Conservation (phyloP, 2,329 filamentous ascomycete species). For the Talaromyces islandicus region DNA sequence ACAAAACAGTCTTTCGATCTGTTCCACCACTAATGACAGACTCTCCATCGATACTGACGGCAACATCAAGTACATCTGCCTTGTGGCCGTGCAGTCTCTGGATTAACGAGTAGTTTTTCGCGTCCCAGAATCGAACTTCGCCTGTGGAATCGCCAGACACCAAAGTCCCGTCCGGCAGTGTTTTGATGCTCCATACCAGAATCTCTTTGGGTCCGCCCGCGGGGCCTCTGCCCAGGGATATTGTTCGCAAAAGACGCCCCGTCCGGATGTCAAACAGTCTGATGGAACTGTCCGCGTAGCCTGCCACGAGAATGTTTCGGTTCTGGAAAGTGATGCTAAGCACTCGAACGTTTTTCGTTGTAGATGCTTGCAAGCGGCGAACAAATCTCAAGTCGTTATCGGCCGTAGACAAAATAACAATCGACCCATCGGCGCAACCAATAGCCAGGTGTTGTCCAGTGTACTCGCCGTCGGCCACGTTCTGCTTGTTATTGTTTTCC, state of each 20-base stretch:
- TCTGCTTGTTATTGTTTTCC: slow-evolving; percentile 29
- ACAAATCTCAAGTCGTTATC: slow-evolving; percentile 79
- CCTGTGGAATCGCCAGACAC: slow-evolving; percentile 93
- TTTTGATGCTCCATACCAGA: slow-evolving; percentile 90
- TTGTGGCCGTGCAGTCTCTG: slow-evolving; percentile 83
- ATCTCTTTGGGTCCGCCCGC: slow-evolving; percentile 74
- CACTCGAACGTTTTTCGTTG: slow-evolving; percentile 76
- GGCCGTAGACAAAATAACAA: slow-evolving; percentile 80
- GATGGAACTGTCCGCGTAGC: slow-evolving; percentile 95
- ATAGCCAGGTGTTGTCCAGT: slow-evolving; percentile 65
- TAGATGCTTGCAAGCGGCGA: slow-evolving; percentile 65
- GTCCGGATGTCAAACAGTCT: slow-evolving; percentile 81
- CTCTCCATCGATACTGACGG: slow-evolving; percentile 70
- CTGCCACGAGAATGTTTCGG: slow-evolving; percentile 73
- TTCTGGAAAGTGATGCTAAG: slow-evolving; percentile 89
- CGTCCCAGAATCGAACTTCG: slow-evolving; percentile 89
- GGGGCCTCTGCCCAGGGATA: slow-evolving; percentile 78
- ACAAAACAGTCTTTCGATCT: slow-evolving; percentile 80
- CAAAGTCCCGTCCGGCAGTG: slow-evolving; percentile 79
- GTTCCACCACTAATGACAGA: slow-evolving; percentile 86
- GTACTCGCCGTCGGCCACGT: slow-evolving; percentile 32
- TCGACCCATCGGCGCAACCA: slow-evolving; percentile 85
- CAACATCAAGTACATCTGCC: slow-evolving; percentile 85
- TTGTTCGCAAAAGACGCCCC: slow-evolving; percentile 68
- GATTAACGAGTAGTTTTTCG: slow-evolving; percentile 79